phyloP scores from a whole-genome alignment of 495 filamentous ascomycete species.

The Aspergillus incahuasiensis region DNA sequence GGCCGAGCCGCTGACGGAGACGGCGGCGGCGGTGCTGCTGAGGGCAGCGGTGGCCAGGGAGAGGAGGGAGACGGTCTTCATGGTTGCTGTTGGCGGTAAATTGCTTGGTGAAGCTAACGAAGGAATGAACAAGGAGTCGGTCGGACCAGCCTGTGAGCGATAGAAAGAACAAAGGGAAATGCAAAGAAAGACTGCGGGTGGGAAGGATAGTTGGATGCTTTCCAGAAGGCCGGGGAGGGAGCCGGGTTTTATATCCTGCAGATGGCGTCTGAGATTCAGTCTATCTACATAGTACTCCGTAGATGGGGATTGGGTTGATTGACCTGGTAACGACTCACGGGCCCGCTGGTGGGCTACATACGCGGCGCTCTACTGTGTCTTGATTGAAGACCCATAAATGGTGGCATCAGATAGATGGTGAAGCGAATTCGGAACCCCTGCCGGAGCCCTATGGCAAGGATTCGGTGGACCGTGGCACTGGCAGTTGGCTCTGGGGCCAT shows the following conservation, averaged over 20 bases:
- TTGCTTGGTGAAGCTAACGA: slow-evolving; percentile 4
- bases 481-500: neutral
- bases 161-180: slow-evolving; percentile 6
- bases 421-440: neutral
- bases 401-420: neutral
- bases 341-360: neutral
- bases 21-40: slow-evolving; percentile 17
- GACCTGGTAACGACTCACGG: no score
- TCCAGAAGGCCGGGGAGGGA: neutral
- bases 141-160: slow-evolving; percentile 8
- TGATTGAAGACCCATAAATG: slow-evolving; percentile 5
- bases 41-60: slow-evolving; percentile 13
- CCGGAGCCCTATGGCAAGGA: neutral
- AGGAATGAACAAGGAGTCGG: slow-evolving; percentile 1
- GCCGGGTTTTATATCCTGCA: slow-evolving; percentile 7
- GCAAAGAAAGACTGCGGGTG: slow-evolving; percentile 11
- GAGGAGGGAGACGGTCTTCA: slow-evolving; percentile 16
- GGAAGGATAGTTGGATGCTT: neutral
- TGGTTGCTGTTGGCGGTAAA: neutral
- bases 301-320: no score
- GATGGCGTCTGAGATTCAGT: neutral
- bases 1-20: slow-evolving; percentile 33
- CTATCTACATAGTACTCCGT: no score
- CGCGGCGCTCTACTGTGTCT: no score
- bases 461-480: neutral